Conservation (phyloP, 176 grass and related monocot species). For the Pontederia paniculata region DNA sequence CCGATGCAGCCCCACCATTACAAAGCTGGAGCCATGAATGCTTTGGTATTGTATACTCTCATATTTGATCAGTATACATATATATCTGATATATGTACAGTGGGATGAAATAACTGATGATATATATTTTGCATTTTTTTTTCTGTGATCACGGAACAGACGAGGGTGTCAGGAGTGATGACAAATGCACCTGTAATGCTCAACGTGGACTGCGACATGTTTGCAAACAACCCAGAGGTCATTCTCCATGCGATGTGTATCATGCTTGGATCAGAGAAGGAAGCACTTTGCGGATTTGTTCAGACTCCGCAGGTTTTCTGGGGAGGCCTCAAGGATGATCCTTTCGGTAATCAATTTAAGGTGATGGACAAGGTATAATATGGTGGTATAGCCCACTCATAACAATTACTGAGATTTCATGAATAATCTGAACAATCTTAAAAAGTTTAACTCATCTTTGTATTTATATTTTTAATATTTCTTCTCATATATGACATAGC, state of each 20-base stretch:
- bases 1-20: slow-evolving; percentile 26
- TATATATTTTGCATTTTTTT: background rate
- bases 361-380: background rate
- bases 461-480: too few relatives aligned
- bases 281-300: slow-evolving; percentile 23
- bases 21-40: slow-evolving; percentile 50
- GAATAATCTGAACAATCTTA: background rate
- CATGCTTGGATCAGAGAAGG: slow-evolving; percentile 27
- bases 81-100: too few relatives aligned
- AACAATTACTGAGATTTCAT: background rate
- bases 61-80: background rate
- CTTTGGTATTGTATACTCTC: slow-evolving; percentile 12
- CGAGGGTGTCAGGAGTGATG: slow-evolving; percentile 38
- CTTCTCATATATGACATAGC: too few relatives aligned
- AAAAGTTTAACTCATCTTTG: too few relatives aligned
- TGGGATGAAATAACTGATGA: background rate
- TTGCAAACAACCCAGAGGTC: slow-evolving; percentile 29
- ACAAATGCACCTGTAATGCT: slow-evolving; percentile 44
- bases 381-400: background rate
- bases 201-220: slow-evolving; percentile 71
- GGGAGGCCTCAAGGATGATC: slow-evolving; percentile 34
- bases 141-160: slow-evolving; percentile 8
- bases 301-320: slow-evolving; percentile 36
- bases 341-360: slow-evolving; percentile 38
- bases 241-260: slow-evolving; percentile 36